A percentile compares a stretch with the other conserved stretches of the same genome.
Conservation (phyloP, 495 filamentous ascomycete genomes). For the Lophium mytilinum region DNA sequence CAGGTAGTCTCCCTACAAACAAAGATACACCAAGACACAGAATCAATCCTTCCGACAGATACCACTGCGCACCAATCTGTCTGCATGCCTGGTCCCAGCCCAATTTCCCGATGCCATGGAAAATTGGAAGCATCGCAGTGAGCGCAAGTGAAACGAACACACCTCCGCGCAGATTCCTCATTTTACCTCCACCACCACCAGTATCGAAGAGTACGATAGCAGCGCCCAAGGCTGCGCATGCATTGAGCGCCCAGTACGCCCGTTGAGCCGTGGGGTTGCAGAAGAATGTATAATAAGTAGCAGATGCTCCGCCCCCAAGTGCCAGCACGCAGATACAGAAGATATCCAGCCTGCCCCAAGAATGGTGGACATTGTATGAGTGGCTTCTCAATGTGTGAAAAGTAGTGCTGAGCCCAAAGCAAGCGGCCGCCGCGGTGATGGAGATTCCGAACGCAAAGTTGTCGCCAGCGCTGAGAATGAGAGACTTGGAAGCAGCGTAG, state of each 20-base stretch:
- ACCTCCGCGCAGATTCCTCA: conserved; percentile 2
- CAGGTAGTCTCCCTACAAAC: conserved; percentile 8
- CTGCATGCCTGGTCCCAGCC: conserved; percentile 1
- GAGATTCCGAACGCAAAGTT: conserved; percentile 4
- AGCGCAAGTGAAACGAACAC: conserved; percentile 5
- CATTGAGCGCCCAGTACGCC: conserved; percentile 4
- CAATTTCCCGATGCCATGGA: not conserved
- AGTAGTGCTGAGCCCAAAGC: conserved; percentile 6
- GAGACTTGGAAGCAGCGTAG: not conserved
- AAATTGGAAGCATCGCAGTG: conserved; percentile 4
- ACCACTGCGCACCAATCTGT: conserved; percentile 8
- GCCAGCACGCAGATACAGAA: conserved; percentile 3
- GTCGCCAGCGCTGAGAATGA: not conserved
- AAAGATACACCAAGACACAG: conserved; percentile 5
- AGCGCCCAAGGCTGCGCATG: not conserved
- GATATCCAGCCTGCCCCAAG: conserved; percentile 5
- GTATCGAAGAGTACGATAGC: conserved; percentile 3
- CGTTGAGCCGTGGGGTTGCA: not conserved
- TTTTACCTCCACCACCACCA: conserved; percentile 7
- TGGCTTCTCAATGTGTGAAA: conserved; percentile 9
- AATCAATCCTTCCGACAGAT: conserved; percentile 3
- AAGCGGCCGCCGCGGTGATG: not conserved
- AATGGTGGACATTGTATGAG: conserved; percentile 12
- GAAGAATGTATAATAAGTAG: conserved; percentile 5
- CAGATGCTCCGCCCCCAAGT: not conserved